Evolutionary conservation across 2,329 filamentous ascomycete species (phyloP).

Genomic region (Ascochyta rabiei): DNA sequence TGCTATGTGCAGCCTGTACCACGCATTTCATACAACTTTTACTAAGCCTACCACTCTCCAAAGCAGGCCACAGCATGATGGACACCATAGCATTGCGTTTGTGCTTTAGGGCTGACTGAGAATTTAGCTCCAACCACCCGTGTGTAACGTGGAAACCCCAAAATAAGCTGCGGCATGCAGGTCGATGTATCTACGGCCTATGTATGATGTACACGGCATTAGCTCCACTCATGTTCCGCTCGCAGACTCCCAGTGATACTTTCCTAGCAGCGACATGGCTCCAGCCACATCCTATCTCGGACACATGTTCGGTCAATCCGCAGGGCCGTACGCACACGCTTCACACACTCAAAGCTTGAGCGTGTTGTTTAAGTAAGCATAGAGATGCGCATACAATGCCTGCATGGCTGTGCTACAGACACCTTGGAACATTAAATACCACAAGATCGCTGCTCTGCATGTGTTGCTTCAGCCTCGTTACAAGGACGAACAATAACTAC

Average conservation of each 20-base stretch:
- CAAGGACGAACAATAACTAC: neutral
- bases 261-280: neutral
- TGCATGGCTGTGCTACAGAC: neutral
- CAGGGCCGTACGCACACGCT: constrained; percentile 8
- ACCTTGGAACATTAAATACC: neutral
- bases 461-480: neutral
- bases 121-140: constrained; percentile 4
- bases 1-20: neutral
- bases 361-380: neutral
- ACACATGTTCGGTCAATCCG: constrained; percentile 1
- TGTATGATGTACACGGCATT: constrained; percentile 5
- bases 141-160: constrained; percentile 1
- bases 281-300: neutral
- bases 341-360: constrained; percentile 1
- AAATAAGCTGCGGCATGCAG: constrained; percentile 13
- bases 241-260: neutral
- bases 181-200: neutral
- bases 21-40: neutral
- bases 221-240: neutral
- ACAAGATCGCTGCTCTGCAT: neutral
- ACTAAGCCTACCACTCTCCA: neutral
- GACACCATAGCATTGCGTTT: neutral
- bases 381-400: neutral
- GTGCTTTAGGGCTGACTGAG: constrained; percentile 9
- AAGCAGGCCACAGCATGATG: neutral